Evolutionary conservation across 164 flowering plant species (phyloP), one percentile per base, ranked within the genome.

Genomic region (Houttuynia cordata): DNA sequence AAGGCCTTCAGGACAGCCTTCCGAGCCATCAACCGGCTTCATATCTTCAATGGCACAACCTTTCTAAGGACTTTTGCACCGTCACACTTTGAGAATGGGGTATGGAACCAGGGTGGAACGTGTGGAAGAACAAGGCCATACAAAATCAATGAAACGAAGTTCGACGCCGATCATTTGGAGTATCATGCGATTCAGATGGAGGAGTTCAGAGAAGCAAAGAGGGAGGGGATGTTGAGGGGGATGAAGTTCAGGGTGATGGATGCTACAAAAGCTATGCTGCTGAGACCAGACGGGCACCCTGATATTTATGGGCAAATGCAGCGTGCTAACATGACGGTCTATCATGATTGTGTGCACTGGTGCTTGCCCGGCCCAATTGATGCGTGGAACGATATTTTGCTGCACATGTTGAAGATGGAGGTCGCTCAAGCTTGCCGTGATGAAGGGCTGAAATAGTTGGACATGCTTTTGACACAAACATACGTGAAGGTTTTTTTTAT

Each of bases 301-400:
- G 96, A 97, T 17, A 83, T 95, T 0, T 92, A 83, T 66, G 64
- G 89, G 67, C 60, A 74, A 18, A 79, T 73, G 58, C 70, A 81
- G 52, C 97, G 66, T 57, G 72, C 77, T 59, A 76, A 80, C 10
- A 81, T 79, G 0, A 64, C 24, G 22, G 80, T 82, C 18, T 79
- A 71, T 58, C 78, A 75, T 64, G 98, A 92, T 55, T 92, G 98
- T 66, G 53, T 92, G 68, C 97, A 89, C 64, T 92, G 98, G 98
- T 88, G 98, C 72, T 66, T 88, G 64, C 96, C 97, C 0, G 96
- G 97, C 18, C 97, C 97, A 1, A 83, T 91, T 6, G 96, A 91
- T 59, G 60, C 81, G 21, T 87, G 88, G 96, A 88, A 86, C 60
- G 92, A 91, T 67, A 67, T 91, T 51, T 63, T 91, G 30, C 77